Percentiles rank a stretch among this genome's conserved stretches.
phyloP scores from a whole-genome alignment of 495 filamentous ascomycete genomes.

The Penicillium taxi region DNA sequence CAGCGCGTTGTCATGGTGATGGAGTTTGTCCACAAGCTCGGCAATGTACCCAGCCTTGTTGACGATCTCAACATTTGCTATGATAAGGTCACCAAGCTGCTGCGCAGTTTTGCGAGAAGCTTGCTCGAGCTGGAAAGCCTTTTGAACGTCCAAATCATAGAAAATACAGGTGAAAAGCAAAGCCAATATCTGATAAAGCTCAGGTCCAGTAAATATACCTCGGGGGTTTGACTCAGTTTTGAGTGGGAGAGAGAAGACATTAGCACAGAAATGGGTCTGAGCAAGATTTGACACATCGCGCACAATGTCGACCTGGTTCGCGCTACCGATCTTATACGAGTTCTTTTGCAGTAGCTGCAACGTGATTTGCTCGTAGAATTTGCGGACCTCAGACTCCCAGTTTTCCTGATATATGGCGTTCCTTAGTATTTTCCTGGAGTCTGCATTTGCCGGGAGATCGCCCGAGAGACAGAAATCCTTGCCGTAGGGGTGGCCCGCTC shows the following conservation, averaged over 20 bases:
- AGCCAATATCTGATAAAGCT: constrained; percentile 53
- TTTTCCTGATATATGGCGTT: constrained; percentile 40
- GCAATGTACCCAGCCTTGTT: constrained; percentile 43
- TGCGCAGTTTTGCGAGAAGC: constrained; percentile 45
- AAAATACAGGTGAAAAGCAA: constrained; percentile 57
- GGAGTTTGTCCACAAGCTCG: constrained; percentile 35
- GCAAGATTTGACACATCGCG: constrained; percentile 55
- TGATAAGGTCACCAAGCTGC: constrained; percentile 52
- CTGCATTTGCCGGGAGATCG: constrained; percentile 38
- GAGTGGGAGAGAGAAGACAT: constrained; percentile 56
- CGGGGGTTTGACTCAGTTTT: constrained; percentile 52
- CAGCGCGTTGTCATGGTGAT: constrained; percentile 42
- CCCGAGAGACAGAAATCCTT: constrained; percentile 50
- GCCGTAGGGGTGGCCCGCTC: constrained; percentile 32
- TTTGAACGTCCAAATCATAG: constrained; percentile 56
- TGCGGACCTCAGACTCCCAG: constrained; percentile 44
- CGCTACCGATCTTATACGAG: constrained; percentile 42
- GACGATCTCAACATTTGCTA: constrained; percentile 55
- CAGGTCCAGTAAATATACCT: constrained; percentile 48
- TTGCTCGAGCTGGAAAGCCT: constrained; percentile 54
- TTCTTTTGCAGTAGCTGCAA: constrained; percentile 42
- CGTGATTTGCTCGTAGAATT: constrained; percentile 48
- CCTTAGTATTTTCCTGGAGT: constrained; percentile 41
- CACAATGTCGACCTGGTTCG: constrained; percentile 56
- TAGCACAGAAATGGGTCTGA: constrained; percentile 51